Percentiles rank a stretch among this genome's conserved stretches.
phyloP scores from a whole-genome alignment of 495 filamentous ascomycete genomes.

The Annulohypoxylon moriforme region DNA sequence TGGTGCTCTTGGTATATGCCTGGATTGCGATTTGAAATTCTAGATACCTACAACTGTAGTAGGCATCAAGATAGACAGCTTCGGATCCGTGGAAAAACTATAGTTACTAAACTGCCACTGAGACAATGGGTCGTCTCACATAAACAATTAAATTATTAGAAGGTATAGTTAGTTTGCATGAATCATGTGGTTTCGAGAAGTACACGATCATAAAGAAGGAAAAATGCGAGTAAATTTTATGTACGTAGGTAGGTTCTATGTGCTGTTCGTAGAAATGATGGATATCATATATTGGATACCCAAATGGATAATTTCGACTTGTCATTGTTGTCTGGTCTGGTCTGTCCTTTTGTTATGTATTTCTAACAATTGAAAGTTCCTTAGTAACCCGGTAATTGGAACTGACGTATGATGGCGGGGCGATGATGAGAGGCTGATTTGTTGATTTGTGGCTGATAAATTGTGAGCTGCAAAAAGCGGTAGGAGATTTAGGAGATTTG shows the following conservation, averaged over 20 bases:
- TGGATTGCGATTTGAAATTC: background rate
- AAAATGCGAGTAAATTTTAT: background rate
- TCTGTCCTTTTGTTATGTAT: background rate
- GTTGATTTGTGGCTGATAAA: constrained; percentile 34
- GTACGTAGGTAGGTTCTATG: background rate
- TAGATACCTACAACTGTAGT: too few relatives aligned
- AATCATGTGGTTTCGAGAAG: constrained; percentile 28
- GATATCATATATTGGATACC: background rate
- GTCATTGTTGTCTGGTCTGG: background rate
- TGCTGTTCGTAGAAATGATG: background rate
- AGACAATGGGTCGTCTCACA: constrained; percentile 24
- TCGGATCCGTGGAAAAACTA: constrained; percentile 6
- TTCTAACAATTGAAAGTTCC: background rate
- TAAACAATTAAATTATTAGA: constrained; percentile 11
- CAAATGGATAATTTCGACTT: constrained; percentile 12
- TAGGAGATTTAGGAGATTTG: background rate
- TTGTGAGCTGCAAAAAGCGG: constrained; percentile 1
- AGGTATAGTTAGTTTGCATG: constrained; percentile 28
- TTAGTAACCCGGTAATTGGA: background rate
- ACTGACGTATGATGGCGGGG: constrained; percentile 36
- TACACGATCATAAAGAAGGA: constrained; percentile 18
- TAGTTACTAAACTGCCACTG: constrained; percentile 1
- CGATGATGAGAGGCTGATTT: constrained; percentile 18
- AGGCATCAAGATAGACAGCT: background rate
- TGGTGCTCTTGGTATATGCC: constrained; percentile 7